Conservation (phyloP, 106 monocot species). For the Hemerocallis citrina region DNA sequence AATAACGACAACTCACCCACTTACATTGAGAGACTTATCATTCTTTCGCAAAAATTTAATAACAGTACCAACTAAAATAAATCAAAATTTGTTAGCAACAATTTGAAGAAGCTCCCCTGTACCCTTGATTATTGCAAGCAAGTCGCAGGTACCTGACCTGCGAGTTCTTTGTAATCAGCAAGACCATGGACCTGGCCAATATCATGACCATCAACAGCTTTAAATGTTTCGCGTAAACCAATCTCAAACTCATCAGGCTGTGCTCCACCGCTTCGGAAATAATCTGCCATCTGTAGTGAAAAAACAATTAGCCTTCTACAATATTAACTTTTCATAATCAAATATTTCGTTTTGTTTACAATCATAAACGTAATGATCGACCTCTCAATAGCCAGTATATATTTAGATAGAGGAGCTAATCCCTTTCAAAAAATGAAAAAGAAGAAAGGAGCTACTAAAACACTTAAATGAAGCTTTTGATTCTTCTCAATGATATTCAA, state of each 20-base stretch:
- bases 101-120: neutral
- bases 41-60: no score
- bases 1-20: no score
- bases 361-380: no score
- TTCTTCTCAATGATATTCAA: no score
- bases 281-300: constrained; percentile 56
- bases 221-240: constrained; percentile 49
- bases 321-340: neutral
- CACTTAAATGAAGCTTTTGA: no score
- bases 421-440: no score
- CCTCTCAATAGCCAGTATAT: no score
- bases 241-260: constrained; percentile 49
- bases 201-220: constrained; percentile 49
- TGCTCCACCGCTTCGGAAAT: constrained; percentile 37
- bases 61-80: neutral
- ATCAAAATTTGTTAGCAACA: constrained; percentile 1
- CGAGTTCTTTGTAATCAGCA: constrained; percentile 10
- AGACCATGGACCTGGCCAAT: constrained; percentile 74
- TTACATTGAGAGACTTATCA: no score
- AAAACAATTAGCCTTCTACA: neutral
- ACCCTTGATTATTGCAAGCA: constrained; percentile 3
- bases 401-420: no score
- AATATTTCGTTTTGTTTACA: neutral
- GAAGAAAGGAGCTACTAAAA: no score
- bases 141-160: constrained; percentile 7